Evolutionary conservation across 257 asterid genomes (phyloP), one percentile per base, ranked within the genome.

Genomic region (Rauvolfia tetraphylla): DNA sequence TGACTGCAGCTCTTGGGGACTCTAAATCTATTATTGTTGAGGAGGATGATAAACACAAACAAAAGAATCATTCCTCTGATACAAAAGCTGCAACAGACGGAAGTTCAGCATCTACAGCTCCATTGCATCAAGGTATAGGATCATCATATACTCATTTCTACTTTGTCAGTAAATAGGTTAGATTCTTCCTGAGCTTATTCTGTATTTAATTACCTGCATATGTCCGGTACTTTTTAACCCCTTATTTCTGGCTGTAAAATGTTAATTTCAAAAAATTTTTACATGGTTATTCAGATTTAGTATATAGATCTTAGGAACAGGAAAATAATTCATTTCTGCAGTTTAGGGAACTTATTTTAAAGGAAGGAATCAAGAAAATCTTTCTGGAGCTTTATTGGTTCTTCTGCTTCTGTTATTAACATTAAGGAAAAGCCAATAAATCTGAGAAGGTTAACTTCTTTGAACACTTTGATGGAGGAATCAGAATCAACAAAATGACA

Each of bases 1-100:
- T 65, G 49, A 49, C 17, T 86, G 91, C 86, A 95, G 99, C 98
- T 41, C 83, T 83, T 49, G 95, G 96, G 76, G 89, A 87, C 51
- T 86, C 97, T 53, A 91, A 78, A 82, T 78, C 93, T 78, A 76
- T 91, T 73, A 46, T 82, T 70, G 77, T 73, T 14, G 97, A 86
- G 5, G 84, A 74, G 65, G 85, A 87, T 78, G 75, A 77, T 13
- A 86, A 83, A 79, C 81, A 79, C 33, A 82, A 80, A 82, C 82
- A 84, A 71, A 67, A 57, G 81, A 86, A 83, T 59, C 76, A 78
- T 51, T 75, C 81, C 69, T 72, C 82, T 2, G 62, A 75, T 70
- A 67, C 68, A 61, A 79, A 78, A 68, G 59, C 72, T 66, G 62
- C 71, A 34, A 75, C 81, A 48, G 75, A 76, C 9, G 38, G 76